A percentile compares a stretch with the other conserved stretches of the same genome.
phyloP scores from a whole-genome alignment of 306 rosid species.

The Vigna radiata region DNA sequence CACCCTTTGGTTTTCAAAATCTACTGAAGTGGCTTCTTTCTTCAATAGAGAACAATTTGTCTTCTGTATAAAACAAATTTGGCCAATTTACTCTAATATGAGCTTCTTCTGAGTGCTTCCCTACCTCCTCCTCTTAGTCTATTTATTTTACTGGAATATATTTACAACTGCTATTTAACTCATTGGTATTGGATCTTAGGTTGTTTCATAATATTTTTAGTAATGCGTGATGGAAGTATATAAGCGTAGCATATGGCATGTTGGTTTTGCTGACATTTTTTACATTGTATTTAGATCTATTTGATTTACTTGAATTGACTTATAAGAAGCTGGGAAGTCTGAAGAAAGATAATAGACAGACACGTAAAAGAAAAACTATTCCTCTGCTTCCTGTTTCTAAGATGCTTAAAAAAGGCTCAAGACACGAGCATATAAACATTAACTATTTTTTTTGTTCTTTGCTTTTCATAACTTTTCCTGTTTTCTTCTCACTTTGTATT shows the following conservation, averaged over 20 bases:
- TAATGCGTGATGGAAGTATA: neutral
- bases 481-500: slow-evolving; percentile 1
- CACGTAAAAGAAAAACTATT: neutral
- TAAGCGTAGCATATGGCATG: neutral
- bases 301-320: slow-evolving; percentile 26
- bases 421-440: neutral
- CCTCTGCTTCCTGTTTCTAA: neutral
- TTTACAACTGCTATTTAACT: neutral
- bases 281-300: neutral
- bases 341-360: slow-evolving; percentile 8
- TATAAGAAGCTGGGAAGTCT: slow-evolving; percentile 18
- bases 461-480: neutral
- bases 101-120: slow-evolving; percentile 7
- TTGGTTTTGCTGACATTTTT: neutral
- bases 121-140: neutral
- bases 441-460: slow-evolving; percentile 2
- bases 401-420: neutral
- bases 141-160: neutral
- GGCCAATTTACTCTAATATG: neutral
- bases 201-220: neutral
- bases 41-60: neutral
- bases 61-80: slow-evolving; percentile 6
- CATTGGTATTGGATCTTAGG: slow-evolving; percentile 12
- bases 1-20: slow-evolving; percentile 6
- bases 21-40: neutral